These are phyloP conservation scores for Apiospora kogelbergensis DNA, from an alignment of 2,329 filamentous ascomycete genomes.

Conservation along the genomic window DNA sequence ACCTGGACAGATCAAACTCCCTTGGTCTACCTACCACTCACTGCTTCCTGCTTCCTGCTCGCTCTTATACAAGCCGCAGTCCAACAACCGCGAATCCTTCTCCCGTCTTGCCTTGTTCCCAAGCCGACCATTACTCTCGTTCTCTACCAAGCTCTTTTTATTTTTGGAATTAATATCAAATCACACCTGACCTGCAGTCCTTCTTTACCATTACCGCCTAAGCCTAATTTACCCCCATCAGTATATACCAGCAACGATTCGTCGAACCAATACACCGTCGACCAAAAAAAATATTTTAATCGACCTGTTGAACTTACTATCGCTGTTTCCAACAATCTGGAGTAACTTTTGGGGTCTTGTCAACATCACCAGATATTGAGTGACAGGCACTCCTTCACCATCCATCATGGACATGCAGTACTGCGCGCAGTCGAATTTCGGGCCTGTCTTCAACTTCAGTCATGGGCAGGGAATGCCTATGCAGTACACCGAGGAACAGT, in stretches of 20 bases:
- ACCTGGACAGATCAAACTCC: constrained; percentile 20
- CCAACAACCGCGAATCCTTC: constrained; percentile 18
- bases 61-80: constrained; percentile 31
- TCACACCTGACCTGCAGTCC: constrained; percentile 31
- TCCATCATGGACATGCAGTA: constrained; percentile 32
- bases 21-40: constrained; percentile 21
- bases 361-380: not conserved
- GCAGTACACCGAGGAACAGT: constrained; percentile 28
- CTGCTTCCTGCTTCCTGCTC: constrained; percentile 16
- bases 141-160: constrained; percentile 18
- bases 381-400: not conserved
- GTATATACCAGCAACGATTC: not conserved
- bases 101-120: constrained; percentile 20
- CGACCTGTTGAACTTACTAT: not conserved
- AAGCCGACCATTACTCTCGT: constrained; percentile 30
- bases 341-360: not conserved
- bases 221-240: not conserved
- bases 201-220: constrained; percentile 24
- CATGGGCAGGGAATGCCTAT: constrained; percentile 24
- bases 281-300: not conserved
- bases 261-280: not conserved
- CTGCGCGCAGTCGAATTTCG: constrained; percentile 24
- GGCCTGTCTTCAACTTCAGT: constrained; percentile 26
- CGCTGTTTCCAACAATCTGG: not conserved
- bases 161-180: constrained; percentile 21